Evolutionary conservation across 768 basidiomycete species (phyloP), one percentile per base, ranked within the genome.

Genomic region (Termitomyces sp.): DNA sequence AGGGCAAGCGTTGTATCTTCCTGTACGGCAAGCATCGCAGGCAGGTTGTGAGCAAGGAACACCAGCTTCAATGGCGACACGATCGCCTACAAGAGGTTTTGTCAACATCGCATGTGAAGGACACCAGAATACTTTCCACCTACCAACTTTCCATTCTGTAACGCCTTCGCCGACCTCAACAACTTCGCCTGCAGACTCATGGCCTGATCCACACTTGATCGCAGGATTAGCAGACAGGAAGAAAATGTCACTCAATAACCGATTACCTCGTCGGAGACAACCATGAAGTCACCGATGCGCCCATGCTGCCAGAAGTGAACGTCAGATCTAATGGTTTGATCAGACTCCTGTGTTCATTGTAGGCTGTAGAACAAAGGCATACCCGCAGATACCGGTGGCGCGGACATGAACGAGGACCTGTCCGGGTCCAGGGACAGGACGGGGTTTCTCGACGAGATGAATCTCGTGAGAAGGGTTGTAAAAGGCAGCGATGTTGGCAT

Each of bases 281-380:
- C 73, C 86, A 87, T 87, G 0, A 83, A 84, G 63, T 85, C 83
- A 9, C 86, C 86, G 53, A 87, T 78, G 42, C 83, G 73, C 6
- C 86, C 86, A 67, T 87, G 84, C 61, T 85, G 77, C 86, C 86
- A 88, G 68, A 87, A 87, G 66, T 88, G 86, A 62, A 88, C 83
- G 58, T 87, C 86, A 48, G 84, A 86, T 76, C 86, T 87, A 56
- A 16, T 26, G 12, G 42, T 24, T 9, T 8, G 4, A 35, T 58
- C 26, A 53, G 28, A 10, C 6, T 9, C 14, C 6, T 40, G 33
- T 35, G 9, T 9, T 49, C 26, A 28, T 30, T 32, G 43, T 7
- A n/a, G 8, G 28, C 7, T 28, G 18, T 38, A 46, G 16, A 26
- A 30, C 38, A 44, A 42, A 69, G 10, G n/a, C 80, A 54, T 63